Conservation (phyloP, 805 yeast genomes). For the Wickerhamomyces rabaulensis region DNA sequence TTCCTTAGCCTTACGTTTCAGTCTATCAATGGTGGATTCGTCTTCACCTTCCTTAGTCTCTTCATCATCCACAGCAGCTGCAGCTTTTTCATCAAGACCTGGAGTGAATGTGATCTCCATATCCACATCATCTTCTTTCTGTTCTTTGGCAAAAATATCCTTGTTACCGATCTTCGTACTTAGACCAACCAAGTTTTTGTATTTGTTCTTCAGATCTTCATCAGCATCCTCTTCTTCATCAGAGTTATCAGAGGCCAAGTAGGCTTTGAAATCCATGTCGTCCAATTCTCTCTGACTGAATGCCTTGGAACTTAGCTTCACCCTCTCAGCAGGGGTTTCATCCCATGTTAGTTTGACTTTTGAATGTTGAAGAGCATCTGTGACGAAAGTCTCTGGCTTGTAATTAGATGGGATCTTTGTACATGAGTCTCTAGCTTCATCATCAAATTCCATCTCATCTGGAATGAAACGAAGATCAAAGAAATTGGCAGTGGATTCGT, state of each 20-base stretch:
- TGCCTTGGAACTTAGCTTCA: conserved; percentile 68
- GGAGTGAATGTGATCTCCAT: conserved; percentile 97
- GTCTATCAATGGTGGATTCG: conserved; percentile 72
- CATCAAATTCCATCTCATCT: conserved; percentile 84
- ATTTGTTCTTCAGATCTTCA: conserved; percentile 45
- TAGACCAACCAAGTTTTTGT: conserved; percentile 50
- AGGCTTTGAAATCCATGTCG: conserved; percentile 89
- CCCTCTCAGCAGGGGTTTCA: conserved; percentile 91
- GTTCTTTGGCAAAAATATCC: conserved; percentile 30
- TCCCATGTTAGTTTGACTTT: conserved; percentile 98
- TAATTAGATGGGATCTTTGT: conserved; percentile 68
- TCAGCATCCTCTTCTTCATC: conserved; percentile 34
- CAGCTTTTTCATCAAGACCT: conserved; percentile 50
- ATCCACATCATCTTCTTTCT: conserved; percentile 58
- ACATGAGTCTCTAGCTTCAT: conserved; percentile 71
- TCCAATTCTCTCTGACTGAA: conserved; percentile 86
- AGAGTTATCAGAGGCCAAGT: conserved; percentile 75
- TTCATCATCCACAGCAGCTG: conserved; percentile 23
- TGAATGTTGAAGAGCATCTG: conserved; percentile 95
- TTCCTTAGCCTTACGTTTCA: conserved; percentile 87
- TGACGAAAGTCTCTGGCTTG: conserved; percentile 74
- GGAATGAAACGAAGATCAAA: conserved; percentile 93
- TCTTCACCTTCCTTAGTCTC: conserved; percentile 34
- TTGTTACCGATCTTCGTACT: conserved; percentile 30
- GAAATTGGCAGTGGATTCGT: conserved; percentile 89